A percentile compares a stretch with the other conserved stretches of the same genome.
Evolutionary conservation across 1,139 yeast species (phyloP).

Genomic region (Magnusiomyces sp.): DNA sequence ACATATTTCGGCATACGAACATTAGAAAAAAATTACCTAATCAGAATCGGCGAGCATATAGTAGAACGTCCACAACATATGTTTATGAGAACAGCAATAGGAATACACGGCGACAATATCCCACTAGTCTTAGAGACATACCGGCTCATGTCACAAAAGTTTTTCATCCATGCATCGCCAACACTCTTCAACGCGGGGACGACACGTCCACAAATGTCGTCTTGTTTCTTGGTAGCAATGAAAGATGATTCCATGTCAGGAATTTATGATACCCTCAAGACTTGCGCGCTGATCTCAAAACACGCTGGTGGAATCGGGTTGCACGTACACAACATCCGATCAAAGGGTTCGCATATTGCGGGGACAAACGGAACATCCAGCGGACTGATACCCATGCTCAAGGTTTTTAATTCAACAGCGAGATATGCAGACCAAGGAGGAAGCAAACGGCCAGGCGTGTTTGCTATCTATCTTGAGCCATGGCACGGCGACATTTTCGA

Average conservation of each 20-base stretch:
- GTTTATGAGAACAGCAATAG: constrained; percentile 83
- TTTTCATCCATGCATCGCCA: constrained; percentile 84
- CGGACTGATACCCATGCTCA: constrained; percentile 82
- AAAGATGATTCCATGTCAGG: constrained; percentile 88
- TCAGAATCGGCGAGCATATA: constrained; percentile 60
- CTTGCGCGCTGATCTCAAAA: constrained; percentile 80
- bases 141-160: constrained; percentile 74
- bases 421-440: constrained; percentile 94
- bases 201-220: constrained; percentile 77
- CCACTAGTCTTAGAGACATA: constrained; percentile 70
- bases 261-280: constrained; percentile 76
- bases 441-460: constrained; percentile 89
- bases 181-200: constrained; percentile 88
- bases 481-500: constrained; percentile 89
- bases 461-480: constrained; percentile 81
- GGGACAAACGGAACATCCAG: constrained; percentile 86
- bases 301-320: constrained; percentile 90
- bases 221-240: constrained; percentile 85
- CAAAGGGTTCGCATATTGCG: constrained; percentile 80
- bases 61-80: constrained; percentile 90
- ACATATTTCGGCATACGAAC: constrained; percentile 86
- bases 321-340: constrained; percentile 74
- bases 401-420: constrained; percentile 86
- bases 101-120: constrained; percentile 73
- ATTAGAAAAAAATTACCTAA: constrained; percentile 71